These are phyloP conservation scores for Apiospora koreana DNA, from an alignment of 2,329 filamentous ascomycete genomes.

Conservation along the genomic window DNA sequence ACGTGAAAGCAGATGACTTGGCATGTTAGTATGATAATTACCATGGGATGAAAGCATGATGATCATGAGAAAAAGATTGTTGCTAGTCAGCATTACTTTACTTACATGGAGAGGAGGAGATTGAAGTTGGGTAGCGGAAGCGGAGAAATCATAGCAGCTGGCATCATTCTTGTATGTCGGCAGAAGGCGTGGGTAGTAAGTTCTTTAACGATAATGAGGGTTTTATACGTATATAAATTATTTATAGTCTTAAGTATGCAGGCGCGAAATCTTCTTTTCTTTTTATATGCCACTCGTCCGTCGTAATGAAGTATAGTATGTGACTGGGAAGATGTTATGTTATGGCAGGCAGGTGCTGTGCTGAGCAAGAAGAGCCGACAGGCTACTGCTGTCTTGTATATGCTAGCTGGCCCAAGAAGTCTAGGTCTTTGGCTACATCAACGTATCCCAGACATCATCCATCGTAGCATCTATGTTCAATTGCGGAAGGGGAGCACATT, in stretches of 20 bases:
- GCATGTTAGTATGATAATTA: slow-evolving; percentile 5
- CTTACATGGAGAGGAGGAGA: slow-evolving; percentile 4
- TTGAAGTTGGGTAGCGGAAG: background rate
- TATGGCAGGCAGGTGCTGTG: too few relatives aligned
- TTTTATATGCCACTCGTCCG: background rate
- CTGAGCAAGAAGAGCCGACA: too few relatives aligned
- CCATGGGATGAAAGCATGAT: slow-evolving; percentile 6
- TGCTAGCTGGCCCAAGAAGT: background rate
- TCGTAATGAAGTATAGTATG: background rate
- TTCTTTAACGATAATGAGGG: slow-evolving; percentile 9
- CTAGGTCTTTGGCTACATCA: background rate
- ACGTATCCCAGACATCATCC: background rate
- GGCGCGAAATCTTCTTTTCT: background rate
- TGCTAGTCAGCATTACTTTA: slow-evolving; percentile 8
- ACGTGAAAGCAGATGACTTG: background rate
- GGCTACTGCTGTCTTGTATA: background rate
- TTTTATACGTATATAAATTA: slow-evolving; percentile 5
- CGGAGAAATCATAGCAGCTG: background rate
- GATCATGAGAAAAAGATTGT: slow-evolving; percentile 9
- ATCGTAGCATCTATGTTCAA: background rate
- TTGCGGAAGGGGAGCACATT: background rate
- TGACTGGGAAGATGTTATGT: too few relatives aligned
- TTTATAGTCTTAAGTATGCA: slow-evolving; percentile 8
- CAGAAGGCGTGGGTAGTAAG: background rate
- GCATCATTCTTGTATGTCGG: background rate